Evolutionary conservation across 495 filamentous ascomycete genomes (phyloP), one percentile per base, ranked within the genome.

Genomic region (Penicillium desertorum): DNA sequence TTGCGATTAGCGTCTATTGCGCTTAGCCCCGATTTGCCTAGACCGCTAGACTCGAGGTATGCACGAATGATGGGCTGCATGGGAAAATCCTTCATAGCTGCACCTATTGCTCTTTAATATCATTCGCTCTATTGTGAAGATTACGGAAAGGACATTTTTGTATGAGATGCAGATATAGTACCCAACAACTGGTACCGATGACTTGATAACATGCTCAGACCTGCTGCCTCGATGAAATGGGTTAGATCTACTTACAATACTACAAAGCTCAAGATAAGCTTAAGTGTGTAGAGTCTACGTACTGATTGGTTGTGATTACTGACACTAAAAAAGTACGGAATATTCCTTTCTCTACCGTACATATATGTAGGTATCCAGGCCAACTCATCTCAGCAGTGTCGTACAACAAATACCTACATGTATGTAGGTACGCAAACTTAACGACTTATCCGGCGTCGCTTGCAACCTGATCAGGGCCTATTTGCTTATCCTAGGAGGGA

Each of bases 61-160:
- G 53, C 44, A 55, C 22, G 29, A 36, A 12, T 20, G 30, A 54
- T 54, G 30, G 25, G 46, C 30, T 54, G 41, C 42, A 45, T 29
- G 22, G 17, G 29, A 42, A 25, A 41, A 51, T 41, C 12, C 22
- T 51, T 51, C 49, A 30, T 42, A 42, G 20, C 20, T 41, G 22
- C 49, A 51, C 12, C 20, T 41, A 51, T 51, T 11, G 22, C 34
- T 51, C 11, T 25, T 11, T 5, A 23, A 37, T 22, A 17, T 22
- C 6, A 14, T 25, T 32, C 7, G 8, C 29, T 30, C 29, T 7
- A 39, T n/a, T 16, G 20, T 46, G 10, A 32, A 8, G 9, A 9
- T 29, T 4, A 44, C 22, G 19, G 29, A 19, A 14, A 27, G 10
- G 25, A 47, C 7, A 32, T 32, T 30, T 30, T 7, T 9, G 8